These are phyloP conservation scores for Solanum megistacrolobum DNA, from an alignment of 257 asterid species.

Conservation along the genomic window DNA sequence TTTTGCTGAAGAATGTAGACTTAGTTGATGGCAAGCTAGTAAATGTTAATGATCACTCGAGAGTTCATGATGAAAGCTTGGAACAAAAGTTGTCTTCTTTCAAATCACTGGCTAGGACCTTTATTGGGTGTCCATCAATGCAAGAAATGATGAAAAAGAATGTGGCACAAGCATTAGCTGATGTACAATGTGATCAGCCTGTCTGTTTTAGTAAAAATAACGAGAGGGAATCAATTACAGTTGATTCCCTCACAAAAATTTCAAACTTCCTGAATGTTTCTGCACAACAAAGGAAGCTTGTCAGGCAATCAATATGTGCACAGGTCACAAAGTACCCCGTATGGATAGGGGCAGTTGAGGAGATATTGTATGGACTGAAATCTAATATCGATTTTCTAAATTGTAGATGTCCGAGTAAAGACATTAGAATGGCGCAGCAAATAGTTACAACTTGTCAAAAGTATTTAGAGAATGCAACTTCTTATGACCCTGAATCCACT, in stretches of 20 bases:
- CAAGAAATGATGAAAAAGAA: conserved; percentile 41
- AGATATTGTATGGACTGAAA: conserved; percentile 45
- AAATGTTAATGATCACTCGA: conserved; percentile 32
- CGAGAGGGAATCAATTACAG: neutral
- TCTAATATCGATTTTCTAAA: conserved; percentile 35
- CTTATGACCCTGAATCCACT: conserved; percentile 53
- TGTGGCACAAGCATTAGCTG: conserved; percentile 18
- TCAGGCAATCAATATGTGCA: conserved; percentile 54
- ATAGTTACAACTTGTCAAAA: conserved; percentile 44
- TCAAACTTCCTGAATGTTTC: conserved; percentile 51
- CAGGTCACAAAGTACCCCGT: conserved; percentile 68
- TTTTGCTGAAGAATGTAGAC: conserved; percentile 45
- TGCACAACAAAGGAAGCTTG: conserved; percentile 70
- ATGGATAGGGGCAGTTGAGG: conserved; percentile 55
- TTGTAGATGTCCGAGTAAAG: conserved; percentile 20
- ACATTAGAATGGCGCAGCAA: conserved; percentile 47
- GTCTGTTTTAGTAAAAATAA: conserved; percentile 19
- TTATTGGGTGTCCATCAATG: conserved; percentile 49
- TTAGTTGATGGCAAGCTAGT: conserved; percentile 63
- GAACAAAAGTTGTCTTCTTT: conserved; percentile 44
- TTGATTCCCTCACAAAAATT: conserved; percentile 12
- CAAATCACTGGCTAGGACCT: conserved; percentile 41
- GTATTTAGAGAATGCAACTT: conserved; percentile 37
- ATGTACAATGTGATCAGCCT: conserved; percentile 2
- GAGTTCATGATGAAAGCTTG: conserved; percentile 42